phyloP scores from a whole-genome alignment of 345 rosid genomes.

The Citrus reticulata region DNA sequence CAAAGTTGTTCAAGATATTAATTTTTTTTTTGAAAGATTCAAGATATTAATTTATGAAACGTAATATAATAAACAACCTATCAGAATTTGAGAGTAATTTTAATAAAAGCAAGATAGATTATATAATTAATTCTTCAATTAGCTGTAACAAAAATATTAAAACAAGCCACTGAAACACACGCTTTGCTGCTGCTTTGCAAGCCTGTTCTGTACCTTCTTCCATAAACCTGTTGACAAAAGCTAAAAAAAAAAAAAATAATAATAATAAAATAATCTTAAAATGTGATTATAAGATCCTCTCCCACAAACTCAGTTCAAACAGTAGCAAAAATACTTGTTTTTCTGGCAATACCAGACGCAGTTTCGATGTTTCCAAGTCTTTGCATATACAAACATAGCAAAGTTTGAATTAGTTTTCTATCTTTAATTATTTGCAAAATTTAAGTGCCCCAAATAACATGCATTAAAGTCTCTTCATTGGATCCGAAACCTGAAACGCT shows the following conservation, averaged over 20 bases:
- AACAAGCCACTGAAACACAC: neutral
- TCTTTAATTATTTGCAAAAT: neutral
- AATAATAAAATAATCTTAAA: neutral
- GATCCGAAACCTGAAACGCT: constrained; percentile 24
- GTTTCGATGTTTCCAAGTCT: neutral
- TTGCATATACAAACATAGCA: neutral
- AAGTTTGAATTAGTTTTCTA: neutral
- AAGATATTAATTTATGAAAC: too few relatives aligned
- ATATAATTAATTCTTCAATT: neutral
- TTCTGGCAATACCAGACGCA: neutral
- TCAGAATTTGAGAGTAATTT: too few relatives aligned
- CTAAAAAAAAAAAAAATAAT: neutral
- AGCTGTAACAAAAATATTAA: neutral
- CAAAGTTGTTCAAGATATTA: too few relatives aligned
- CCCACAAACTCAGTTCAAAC: neutral
- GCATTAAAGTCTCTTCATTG: constrained; percentile 17
- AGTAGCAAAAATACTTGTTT: neutral
- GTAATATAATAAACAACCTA: too few relatives aligned
- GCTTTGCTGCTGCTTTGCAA: neutral
- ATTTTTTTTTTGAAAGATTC: too few relatives aligned
- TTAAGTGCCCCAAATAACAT: neutral
- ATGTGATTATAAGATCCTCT: neutral
- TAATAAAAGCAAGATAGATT: neutral
- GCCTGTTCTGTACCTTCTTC: neutral
- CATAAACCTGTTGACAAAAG: neutral